Evolutionary conservation across 208 protist species (phyloP).

Genomic region (Novymonas esmeraldas): DNA sequence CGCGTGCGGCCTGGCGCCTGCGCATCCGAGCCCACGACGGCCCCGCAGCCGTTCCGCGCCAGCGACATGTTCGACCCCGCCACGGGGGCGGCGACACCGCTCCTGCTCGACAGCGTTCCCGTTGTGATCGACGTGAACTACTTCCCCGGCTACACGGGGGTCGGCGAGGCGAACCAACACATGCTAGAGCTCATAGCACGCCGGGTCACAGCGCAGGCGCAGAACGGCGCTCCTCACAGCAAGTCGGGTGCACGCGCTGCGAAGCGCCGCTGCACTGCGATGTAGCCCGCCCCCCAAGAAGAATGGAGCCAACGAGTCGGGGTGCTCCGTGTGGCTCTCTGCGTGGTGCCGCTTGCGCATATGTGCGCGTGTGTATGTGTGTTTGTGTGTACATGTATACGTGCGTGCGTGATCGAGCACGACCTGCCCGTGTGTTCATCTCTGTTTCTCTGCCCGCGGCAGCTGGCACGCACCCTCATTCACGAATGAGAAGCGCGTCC

Average conservation of each 20-base stretch:
- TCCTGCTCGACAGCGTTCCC: constrained; percentile 54
- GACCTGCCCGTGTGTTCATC: not conserved
- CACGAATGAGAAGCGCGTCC: too few relatives aligned
- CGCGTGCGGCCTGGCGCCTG: not conserved
- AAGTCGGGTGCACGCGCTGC: not conserved
- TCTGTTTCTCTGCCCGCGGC: not conserved
- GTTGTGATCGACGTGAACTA: constrained; percentile 88
- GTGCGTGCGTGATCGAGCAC: not conserved
- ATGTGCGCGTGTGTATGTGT: not conserved
- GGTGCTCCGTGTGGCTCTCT: too few relatives aligned
- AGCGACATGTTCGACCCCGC: constrained; percentile 64
- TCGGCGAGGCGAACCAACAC: constrained; percentile 43
- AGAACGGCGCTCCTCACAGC: not conserved
- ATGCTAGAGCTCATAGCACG: constrained; percentile 51
- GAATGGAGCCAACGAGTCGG: too few relatives aligned
- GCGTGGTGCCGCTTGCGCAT: not conserved
- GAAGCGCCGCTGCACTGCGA: constrained; percentile 15
- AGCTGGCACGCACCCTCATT: not conserved
- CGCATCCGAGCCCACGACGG: constrained; percentile 1
- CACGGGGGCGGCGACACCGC: constrained; percentile 55
- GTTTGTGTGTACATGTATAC: not conserved
- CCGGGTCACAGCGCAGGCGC: not conserved
- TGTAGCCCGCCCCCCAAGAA: too few relatives aligned
- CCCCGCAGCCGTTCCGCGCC: constrained; percentile 17
- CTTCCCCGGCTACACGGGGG: constrained; percentile 82